Base-by-base conservation (phyloP, 768 basidiomycete species). In the Suillus sp. region DNA sequence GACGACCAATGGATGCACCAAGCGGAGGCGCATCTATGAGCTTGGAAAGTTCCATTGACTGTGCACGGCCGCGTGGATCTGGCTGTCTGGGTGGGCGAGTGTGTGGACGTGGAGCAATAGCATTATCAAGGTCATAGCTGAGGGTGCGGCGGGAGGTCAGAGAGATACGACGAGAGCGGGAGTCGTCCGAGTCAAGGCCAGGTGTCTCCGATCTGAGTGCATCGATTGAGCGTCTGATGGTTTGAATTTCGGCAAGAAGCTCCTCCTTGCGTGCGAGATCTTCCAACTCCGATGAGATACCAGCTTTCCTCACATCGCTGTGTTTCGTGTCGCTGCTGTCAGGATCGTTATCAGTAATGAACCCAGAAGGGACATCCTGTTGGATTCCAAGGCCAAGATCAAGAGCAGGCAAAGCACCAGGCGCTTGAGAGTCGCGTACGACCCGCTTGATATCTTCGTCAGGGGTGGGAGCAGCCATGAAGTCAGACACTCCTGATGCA, bases 221-320 rank as follows among this genome's bases (percentile, higher is more conserved):
- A 61, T 93, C 91, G 70, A 94, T 91, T 11, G 92, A 92, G 68
- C 84, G 81, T 57, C 92, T 85, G 64, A 94, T 91, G 14, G 83
- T 88, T 69, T 90, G 86, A 48, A 94, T 94, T 74, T 94, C 92
- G 27, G 84, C 80, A 51, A 92, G 77, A 6, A 94, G 81, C 53
- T 86, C 84, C 71, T 92, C 84, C 72, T 90, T 91, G 69, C 83
- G 84, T 72, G 82, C 85, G 38, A 89, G 71, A 45, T 88, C 87
- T 57, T 72, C 69, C 61, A 85, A 67, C 62, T 86, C 84, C 35
- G 74, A 74, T 2, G 79, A 73, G 37, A 81, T 77, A 20, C 74
- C 70, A 54, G 69, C 70, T 64, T 78, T 79, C 66, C 75, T 71
- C 8, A 64, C 69, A 59, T 74, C 73, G 66, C 74, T 65, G 68